Percentiles rank a stretch among this genome's conserved stretches.
Evolutionary conservation across 1,284 basidiomycete genomes (phyloP).

Genomic region (Leccinum cinnamomeum): DNA sequence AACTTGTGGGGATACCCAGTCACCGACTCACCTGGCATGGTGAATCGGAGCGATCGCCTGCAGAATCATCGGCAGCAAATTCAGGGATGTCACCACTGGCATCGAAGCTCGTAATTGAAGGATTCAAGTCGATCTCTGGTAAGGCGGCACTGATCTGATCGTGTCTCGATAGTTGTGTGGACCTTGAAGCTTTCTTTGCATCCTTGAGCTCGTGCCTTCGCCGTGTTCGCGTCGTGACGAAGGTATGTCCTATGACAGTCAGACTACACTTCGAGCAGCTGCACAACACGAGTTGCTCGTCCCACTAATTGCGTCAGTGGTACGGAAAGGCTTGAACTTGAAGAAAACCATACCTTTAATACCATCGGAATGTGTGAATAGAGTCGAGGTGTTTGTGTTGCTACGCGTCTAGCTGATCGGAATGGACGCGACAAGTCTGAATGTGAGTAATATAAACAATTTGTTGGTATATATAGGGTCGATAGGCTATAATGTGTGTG

Average conservation of each 20-base stretch:
- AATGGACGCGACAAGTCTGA: neutral
- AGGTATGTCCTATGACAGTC: neutral
- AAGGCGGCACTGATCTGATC: neutral
- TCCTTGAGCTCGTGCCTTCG: neutral
- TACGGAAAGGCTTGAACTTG: neutral
- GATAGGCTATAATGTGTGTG: neutral
- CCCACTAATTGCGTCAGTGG: neutral
- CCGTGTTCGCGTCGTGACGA: neutral
- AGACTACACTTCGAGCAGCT: neutral
- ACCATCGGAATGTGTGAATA: neutral
- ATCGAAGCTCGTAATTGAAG: neutral
- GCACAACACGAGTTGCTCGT: neutral
- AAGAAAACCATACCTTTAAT: neutral
- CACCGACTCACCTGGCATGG: neutral
- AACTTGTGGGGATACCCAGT: neutral
- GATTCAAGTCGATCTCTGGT: neutral
- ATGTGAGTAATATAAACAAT: neutral
- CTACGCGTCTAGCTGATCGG: neutral
- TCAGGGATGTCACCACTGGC: neutral
- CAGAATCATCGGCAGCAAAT: neutral
- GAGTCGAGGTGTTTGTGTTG: neutral
- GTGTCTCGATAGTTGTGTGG: neutral
- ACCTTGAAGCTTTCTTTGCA: neutral
- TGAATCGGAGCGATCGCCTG: neutral
- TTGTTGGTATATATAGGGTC: neutral